These are phyloP conservation scores for Fusarium devonianum DNA, from an alignment of 2,329 filamentous ascomycete genomes.

Conservation along the genomic window DNA sequence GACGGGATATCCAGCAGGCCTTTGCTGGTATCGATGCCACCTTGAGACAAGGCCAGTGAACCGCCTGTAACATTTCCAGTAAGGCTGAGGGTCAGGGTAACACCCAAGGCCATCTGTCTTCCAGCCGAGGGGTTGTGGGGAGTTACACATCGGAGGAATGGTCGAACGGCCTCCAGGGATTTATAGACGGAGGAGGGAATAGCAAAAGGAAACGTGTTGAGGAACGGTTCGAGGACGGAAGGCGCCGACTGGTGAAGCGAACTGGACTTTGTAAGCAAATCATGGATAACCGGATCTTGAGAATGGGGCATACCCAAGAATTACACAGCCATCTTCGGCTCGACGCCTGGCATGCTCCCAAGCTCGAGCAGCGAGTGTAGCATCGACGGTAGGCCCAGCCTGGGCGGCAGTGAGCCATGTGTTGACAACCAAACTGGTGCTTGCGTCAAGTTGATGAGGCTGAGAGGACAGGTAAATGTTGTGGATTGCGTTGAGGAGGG, in stretches of 20 bases:
- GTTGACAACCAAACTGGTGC: conserved; percentile 91
- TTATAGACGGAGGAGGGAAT: conserved; percentile 79
- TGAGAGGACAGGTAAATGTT: conserved; percentile 83
- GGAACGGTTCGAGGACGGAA: conserved; percentile 81
- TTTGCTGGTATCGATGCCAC: conserved; percentile 83
- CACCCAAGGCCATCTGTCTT: conserved; percentile 80
- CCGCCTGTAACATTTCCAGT: conserved; percentile 80
- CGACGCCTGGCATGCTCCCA: conserved; percentile 97
- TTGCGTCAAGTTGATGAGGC: conserved; percentile 87
- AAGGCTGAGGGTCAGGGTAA: conserved; percentile 82
- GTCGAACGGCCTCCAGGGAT: conserved; percentile 80
- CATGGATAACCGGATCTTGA: not conserved
- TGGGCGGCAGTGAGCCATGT: conserved; percentile 89
- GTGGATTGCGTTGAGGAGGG: conserved; percentile 89
- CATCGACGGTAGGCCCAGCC: conserved; percentile 76
- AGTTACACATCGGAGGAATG: conserved; percentile 87
- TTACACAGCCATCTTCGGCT: conserved; percentile 93
- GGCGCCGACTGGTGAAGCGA: conserved; percentile 90
- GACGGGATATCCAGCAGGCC: conserved; percentile 83
- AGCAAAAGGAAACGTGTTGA: conserved; percentile 79
- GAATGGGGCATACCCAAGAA: conserved; percentile 74
- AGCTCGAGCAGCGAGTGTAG: conserved; percentile 77
- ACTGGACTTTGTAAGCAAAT: conserved; percentile 54
- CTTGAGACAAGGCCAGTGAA: conserved; percentile 79
- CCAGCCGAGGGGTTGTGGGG: conserved; percentile 87